Evolutionary conservation across 176 grass and related monocot genomes (phyloP), one percentile per base, ranked within the genome.

Genomic region (Musa troglodytarum): DNA sequence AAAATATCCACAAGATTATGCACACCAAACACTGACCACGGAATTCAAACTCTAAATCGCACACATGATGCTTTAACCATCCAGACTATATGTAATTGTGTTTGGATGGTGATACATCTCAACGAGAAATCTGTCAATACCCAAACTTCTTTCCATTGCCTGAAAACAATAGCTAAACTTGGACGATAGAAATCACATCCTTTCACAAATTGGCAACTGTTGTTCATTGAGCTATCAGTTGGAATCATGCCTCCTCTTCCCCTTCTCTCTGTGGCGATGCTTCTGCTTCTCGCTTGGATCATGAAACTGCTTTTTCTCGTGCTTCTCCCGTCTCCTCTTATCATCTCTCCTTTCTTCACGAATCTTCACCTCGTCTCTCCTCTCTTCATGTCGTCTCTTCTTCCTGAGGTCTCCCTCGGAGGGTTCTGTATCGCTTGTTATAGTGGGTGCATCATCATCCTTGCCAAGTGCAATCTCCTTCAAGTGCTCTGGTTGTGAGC

Each of bases 231-330:
- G 34, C 81, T 84, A 76, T 71, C 81, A 92, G 71, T 88, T 78
- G 2, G 87, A 90, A 77, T 96, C 87, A 64, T 87, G 93, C 70
- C 88, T 75, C 74, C 85, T 81, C 81, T 81, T 93, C 34, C 82
- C 80, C 80, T 91, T 93, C 57, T 90, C 88, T 68, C 88, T 90
- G 75, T 72, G 80, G 12, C 77, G 89, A 81, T 76, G 80, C 76
- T 79, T 86, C 19, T 61, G 54, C 16, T 73, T 80, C 66, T 92
- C 76, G 17, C 86, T 89, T 10, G 65, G 76, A 43, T 88, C 82
- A 24, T 57, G 65, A 50, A 20, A 61, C 24, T 79, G 78, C 67
- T 74, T 90, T 68, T 75, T 92, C 24, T 93, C 93, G 23, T 85
- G 76, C 68, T 78, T 88, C 14, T 75, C 54, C 54, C 17, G 10